phyloP scores from a whole-genome alignment of 305 asterid genomes.

The Rubia balearica region DNA sequence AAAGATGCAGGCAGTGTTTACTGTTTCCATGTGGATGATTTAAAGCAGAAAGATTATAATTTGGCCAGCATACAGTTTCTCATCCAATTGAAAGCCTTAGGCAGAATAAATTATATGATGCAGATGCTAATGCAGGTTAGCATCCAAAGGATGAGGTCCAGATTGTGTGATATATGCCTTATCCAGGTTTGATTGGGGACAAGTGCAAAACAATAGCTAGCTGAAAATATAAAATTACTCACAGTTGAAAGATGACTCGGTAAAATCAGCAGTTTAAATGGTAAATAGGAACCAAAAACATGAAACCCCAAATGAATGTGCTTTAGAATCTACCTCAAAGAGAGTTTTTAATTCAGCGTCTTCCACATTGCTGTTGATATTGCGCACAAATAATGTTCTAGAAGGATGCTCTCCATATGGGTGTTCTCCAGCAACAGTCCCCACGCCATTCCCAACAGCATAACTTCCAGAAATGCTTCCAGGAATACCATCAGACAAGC shows the following conservation, averaged over 20 bases:
- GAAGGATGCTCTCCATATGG: conserved; percentile 99
- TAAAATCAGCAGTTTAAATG: no score
- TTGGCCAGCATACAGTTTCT: no score
- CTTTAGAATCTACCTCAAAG: conserved; percentile 56
- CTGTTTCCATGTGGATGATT: no score
- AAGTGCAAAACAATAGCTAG: background rate
- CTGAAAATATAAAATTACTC: background rate
- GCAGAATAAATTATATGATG: no score
- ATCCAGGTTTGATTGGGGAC: background rate
- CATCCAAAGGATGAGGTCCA: no score
- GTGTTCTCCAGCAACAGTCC: conserved; percentile 65
- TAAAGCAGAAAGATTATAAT: no score
- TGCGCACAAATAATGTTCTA: conserved; percentile 88
- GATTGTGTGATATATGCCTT: background rate
- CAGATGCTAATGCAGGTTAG: no score
- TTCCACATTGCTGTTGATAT: conserved; percentile 91
- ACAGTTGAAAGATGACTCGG: no score
- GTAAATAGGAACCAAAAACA: no score
- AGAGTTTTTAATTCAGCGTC: conserved; percentile 82
- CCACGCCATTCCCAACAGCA: conserved; percentile 50
- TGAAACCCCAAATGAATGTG: no score
- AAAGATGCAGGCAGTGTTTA: background rate
- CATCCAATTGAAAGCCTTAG: no score
- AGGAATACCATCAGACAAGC: conserved; percentile 38
- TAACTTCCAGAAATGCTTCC: conserved; percentile 33